Conservation (phyloP, 495 filamentous ascomycete genomes). For the Aspergillus cristatus region DNA sequence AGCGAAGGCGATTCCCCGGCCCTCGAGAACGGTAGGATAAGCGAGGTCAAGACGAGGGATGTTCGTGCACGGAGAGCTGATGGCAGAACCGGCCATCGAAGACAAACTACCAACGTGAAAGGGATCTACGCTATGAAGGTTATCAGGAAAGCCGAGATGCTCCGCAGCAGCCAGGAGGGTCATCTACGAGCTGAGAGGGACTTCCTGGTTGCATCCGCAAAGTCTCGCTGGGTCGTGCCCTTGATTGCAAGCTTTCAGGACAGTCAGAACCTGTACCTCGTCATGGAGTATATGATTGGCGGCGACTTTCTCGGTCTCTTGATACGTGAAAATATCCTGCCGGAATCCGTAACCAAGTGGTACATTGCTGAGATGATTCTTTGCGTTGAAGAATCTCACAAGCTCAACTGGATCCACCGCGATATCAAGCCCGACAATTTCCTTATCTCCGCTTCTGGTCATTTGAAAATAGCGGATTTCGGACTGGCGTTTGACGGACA, state of each 20-base stretch:
- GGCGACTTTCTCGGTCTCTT: slow-evolving; percentile 85
- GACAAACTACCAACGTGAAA: slow-evolving; percentile 26
- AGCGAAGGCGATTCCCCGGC: background rate
- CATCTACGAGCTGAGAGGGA: slow-evolving; percentile 88
- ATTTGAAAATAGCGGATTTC: slow-evolving; percentile 93
- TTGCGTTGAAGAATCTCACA: slow-evolving; percentile 87
- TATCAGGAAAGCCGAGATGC: slow-evolving; percentile 85
- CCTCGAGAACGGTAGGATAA: slow-evolving; percentile 11
- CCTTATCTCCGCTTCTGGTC: slow-evolving; percentile 75
- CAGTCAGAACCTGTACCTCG: slow-evolving; percentile 69
- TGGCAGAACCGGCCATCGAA: slow-evolving; percentile 17
- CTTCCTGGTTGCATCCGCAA: slow-evolving; percentile 77
- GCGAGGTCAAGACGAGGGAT: too few species aligned
- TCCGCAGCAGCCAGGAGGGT: slow-evolving; percentile 81
- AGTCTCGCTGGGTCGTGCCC: slow-evolving; percentile 78
- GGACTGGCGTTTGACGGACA: slow-evolving; percentile 91
- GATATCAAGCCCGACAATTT: slow-evolving; percentile 98
- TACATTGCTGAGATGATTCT: slow-evolving; percentile 94
- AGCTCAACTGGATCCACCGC: slow-evolving; percentile 80
- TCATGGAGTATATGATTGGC: slow-evolving; percentile 97
- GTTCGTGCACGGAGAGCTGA: too few species aligned
- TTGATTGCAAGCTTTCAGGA: slow-evolving; percentile 88
- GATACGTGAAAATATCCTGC: slow-evolving; percentile 70
- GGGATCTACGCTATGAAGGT: slow-evolving; percentile 92
- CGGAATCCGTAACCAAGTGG: slow-evolving; percentile 68